These are phyloP conservation scores for Candida broadrunensis DNA, from an alignment of 805 yeast genomes.

Conservation along the genomic window DNA sequence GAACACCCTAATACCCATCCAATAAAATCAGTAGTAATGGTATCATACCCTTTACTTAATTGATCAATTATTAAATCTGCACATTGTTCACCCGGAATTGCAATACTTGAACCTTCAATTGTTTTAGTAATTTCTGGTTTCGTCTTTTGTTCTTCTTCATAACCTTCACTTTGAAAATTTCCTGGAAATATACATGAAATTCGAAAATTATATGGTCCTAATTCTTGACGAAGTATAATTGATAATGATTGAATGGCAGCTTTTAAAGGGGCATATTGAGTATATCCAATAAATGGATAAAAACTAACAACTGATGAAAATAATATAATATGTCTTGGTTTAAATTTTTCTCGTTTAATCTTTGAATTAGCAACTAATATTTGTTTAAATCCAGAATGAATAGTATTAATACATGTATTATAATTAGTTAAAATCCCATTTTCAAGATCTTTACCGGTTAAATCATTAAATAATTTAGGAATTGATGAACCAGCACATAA, in stretches of 20 bases:
- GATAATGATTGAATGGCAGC: conserved; percentile 77
- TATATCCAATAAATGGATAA: conserved; percentile 88
- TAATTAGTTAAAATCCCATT: conserved; percentile 69
- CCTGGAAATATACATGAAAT: conserved; percentile 85
- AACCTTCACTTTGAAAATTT: conserved; percentile 88
- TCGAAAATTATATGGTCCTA: conserved; percentile 60
- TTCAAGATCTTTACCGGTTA: conserved; percentile 55
- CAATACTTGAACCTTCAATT: conserved; percentile 81
- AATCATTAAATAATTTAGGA: conserved; percentile 75
- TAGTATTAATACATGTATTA: conserved; percentile 63
- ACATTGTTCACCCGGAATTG: conserved; percentile 67
- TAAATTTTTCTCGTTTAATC: conserved; percentile 7
- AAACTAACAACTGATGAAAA: conserved; percentile 76
- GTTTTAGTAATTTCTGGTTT: conserved; percentile 80
- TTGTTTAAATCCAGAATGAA: conserved; percentile 60
- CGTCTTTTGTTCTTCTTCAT: conserved; percentile 69
- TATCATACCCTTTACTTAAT: conserved; percentile 64
- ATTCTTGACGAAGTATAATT: conserved; percentile 79
- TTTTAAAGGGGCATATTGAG: conserved; percentile 86
- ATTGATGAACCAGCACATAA: conserved; percentile 87
- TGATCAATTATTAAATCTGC: conserved; percentile 55
- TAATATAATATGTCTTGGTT: conserved; percentile 56
- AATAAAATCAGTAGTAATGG: conserved; percentile 75
- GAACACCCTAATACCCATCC: conserved; percentile 78
- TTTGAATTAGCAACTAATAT: conserved; percentile 14